phyloP scores from a whole-genome alignment of 768 basidiomycete species.

The Lyophyllum atratum region DNA sequence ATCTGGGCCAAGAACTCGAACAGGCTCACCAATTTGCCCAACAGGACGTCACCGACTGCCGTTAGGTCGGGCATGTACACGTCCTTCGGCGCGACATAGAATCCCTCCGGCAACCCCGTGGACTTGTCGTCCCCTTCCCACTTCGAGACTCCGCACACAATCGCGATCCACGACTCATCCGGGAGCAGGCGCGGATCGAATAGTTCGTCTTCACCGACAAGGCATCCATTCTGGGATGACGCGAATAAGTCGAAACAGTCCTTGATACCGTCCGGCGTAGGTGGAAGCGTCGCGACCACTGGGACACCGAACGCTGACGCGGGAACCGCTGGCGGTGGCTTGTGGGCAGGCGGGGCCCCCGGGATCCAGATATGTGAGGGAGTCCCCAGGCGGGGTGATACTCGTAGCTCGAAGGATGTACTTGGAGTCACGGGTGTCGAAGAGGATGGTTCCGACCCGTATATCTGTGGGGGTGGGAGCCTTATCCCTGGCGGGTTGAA shows the following conservation, averaged over 20 bases:
- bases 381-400: slow-evolving; percentile 43
- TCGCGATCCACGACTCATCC: slow-evolving; percentile 72
- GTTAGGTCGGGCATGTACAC: slow-evolving; percentile 86
- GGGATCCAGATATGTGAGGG: slow-evolving; percentile 59
- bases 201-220: slow-evolving; percentile 18
- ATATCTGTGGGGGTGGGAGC: not conserved
- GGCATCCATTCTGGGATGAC: not conserved
- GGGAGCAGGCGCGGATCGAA: slow-evolving; percentile 54
- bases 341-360: slow-evolving; percentile 54
- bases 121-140: slow-evolving; percentile 32
- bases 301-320: slow-evolving; percentile 14
- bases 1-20: not conserved
- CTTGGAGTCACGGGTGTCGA: not conserved
- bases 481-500: slow-evolving; percentile 2
- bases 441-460: not conserved
- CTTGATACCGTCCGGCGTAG: slow-evolving; percentile 28
- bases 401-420: not conserved
- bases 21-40: slow-evolving; percentile 70
- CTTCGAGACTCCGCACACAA: slow-evolving; percentile 77
- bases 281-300: slow-evolving; percentile 32
- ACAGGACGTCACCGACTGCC: slow-evolving; percentile 69
- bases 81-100: slow-evolving; percentile 75
- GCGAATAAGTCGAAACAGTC: slow-evolving; percentile 10
- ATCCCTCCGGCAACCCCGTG: slow-evolving; percentile 58
- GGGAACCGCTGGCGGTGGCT: slow-evolving; percentile 20